phyloP scores from a whole-genome alignment of 805 yeast genomes.

The Blastobotrys parvus region DNA sequence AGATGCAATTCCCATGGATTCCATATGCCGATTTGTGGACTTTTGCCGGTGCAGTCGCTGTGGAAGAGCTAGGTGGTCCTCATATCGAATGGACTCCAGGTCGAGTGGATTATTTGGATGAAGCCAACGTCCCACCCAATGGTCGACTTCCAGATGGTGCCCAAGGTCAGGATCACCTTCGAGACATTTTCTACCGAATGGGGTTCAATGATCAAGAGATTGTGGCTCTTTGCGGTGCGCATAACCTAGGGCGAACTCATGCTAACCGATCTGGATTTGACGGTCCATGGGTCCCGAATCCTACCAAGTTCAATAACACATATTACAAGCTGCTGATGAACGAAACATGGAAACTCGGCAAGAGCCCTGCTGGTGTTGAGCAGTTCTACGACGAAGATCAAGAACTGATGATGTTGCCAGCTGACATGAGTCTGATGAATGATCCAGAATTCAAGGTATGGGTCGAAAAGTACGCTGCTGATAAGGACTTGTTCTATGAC shows the following conservation, averaged over 20 bases:
- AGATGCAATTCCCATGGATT: slow-evolving; percentile 49
- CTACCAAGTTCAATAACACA: slow-evolving; percentile 66
- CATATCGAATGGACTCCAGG: slow-evolving; percentile 74
- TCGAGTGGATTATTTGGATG: slow-evolving; percentile 47
- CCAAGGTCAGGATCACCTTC: slow-evolving; percentile 45
- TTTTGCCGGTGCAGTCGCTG: slow-evolving; percentile 56
- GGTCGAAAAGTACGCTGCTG: slow-evolving; percentile 61
- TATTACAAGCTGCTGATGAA: slow-evolving; percentile 50
- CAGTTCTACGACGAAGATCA: slow-evolving; percentile 43
- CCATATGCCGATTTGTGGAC: slow-evolving; percentile 67
- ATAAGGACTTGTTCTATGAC: slow-evolving; percentile 50
- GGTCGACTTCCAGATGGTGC: slow-evolving; percentile 58
- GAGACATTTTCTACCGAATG: slow-evolving; percentile 46
- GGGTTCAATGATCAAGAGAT: slow-evolving; percentile 56
- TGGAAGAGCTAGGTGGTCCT: slow-evolving; percentile 62
- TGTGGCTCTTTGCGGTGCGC: slow-evolving; percentile 57
- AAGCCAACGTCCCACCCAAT: slow-evolving; percentile 48
- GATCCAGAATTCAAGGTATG: slow-evolving; percentile 52
- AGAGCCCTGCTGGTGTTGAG: slow-evolving; percentile 31
- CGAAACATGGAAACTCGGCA: slow-evolving; percentile 46
- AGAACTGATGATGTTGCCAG: slow-evolving; percentile 77
- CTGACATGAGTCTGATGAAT: slow-evolving; percentile 62
- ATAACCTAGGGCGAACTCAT: slow-evolving; percentile 56
- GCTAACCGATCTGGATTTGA: slow-evolving; percentile 65
- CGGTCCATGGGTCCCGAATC: slow-evolving; percentile 85